Percentiles rank a stretch among this genome's conserved stretches.
phyloP scores from a whole-genome alignment of 2,329 filamentous ascomycete genomes.

The Cordyceps tenuipes region DNA sequence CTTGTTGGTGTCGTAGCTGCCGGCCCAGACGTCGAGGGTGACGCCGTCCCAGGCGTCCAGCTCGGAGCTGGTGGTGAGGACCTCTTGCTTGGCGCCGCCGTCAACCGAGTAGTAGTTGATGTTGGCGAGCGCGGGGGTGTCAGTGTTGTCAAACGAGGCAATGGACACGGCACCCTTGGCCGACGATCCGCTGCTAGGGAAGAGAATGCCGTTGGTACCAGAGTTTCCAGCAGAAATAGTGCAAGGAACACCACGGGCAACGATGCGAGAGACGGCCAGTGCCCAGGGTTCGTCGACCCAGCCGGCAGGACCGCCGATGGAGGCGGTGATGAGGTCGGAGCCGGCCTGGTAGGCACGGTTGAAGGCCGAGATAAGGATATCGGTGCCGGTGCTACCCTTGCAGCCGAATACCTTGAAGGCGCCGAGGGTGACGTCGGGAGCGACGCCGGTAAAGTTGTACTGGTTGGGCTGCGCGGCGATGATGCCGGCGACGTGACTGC shows the following conservation, averaged over 20 bases:
- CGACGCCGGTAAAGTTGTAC: slow-evolving; percentile 31
- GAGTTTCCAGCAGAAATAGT: slow-evolving; percentile 46
- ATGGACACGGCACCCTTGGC: slow-evolving; percentile 40
- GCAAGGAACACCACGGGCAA: slow-evolving; percentile 44
- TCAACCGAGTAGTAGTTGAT: slow-evolving; percentile 34
- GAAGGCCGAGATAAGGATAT: slow-evolving; percentile 51
- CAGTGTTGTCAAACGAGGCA: slow-evolving; percentile 40
- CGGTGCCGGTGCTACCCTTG: slow-evolving; percentile 27
- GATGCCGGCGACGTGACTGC: slow-evolving; percentile 54
- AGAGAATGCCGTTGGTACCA: slow-evolving; percentile 39
- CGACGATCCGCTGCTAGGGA: slow-evolving; percentile 38
- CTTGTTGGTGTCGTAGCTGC: slow-evolving; percentile 36
- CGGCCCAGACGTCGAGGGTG: slow-evolving; percentile 40
- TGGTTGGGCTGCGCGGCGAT: slow-evolving; percentile 35
- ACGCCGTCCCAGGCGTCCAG: slow-evolving; percentile 37
- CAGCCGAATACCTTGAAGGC: slow-evolving; percentile 33
- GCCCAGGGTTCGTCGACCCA: slow-evolving; percentile 46
- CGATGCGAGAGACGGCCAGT: slow-evolving; percentile 42
- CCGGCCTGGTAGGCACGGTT: slow-evolving; percentile 53
- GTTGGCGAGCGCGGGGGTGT: slow-evolving; percentile 34
- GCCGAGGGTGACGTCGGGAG: slow-evolving; percentile 32
- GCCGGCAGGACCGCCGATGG: slow-evolving; percentile 42
- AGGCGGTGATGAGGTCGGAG: slow-evolving; percentile 48
- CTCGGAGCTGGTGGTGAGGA: slow-evolving; percentile 35
- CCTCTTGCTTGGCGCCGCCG: slow-evolving; percentile 24